Evolutionary conservation across 257 asterid species (phyloP), one percentile per base, ranked within the genome.

Genomic region (Jasminum sambac): DNA sequence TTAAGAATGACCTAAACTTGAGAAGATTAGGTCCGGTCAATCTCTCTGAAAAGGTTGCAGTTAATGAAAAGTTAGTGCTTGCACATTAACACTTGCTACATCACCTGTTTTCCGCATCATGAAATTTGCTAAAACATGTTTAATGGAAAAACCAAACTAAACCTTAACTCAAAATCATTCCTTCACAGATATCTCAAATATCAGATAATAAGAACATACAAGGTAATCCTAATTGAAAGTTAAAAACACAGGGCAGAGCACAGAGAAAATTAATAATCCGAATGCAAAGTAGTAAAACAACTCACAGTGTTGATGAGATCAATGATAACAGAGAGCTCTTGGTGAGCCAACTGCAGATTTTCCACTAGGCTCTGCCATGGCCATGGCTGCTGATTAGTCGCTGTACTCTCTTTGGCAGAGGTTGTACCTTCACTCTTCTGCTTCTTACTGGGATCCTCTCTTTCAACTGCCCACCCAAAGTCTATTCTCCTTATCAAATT

Each of bases 381-480:
- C 98, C 96, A 83, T 58, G 88, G 84, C 58, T 92, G 95, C 79
- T 88, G 91, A 69, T 71, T 79, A 71, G 84, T 71, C 26, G 83
- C 26, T 21, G 84, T 68, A 58, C 79, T 64, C 66, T 82, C 89
- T 78, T 85, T 85, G 4, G 81, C 70, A 63, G 86, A 64, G 0
- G 81, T 55, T 14, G 79, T 67, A 70, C 84, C 84, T 60, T 77
- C 87, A 66, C 72, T 77, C 84, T 89, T 94, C 71, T 77, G 92
- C 90, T 89, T 93, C 88, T 90, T 93, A 79, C 85, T 83, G 14
- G 95, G 91, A 77, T 90, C 97, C 76, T 87, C 98, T 78, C 94
- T 90, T 85, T 94, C 96, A 62, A 94, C 88, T 12, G 95, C 98
- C 94, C 94, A 94, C 2, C 90, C 96, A 74, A 94, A 94, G 78